phyloP scores from a whole-genome alignment of 306 rosid species.

The Gastrolobium villosum region DNA sequence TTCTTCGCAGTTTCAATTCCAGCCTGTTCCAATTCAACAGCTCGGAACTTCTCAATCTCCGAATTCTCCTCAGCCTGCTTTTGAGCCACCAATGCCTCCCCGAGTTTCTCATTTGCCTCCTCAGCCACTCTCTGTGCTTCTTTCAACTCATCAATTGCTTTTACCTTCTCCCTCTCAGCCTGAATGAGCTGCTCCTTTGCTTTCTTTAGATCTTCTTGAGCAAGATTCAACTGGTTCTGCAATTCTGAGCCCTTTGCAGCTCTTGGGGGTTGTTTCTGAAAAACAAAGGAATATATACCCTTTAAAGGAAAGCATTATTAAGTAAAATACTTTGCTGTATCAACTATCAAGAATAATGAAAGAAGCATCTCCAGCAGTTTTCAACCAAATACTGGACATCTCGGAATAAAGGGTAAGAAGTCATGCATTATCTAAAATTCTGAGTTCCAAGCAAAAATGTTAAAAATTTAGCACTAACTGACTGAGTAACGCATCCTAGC shows the following conservation, averaged over 20 bases:
- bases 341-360: slow-evolving; percentile 25
- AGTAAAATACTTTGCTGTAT: slow-evolving; percentile 9
- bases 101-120: slow-evolving; percentile 85
- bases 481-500: not conserved
- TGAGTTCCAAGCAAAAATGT: not conserved
- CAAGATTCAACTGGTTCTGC: slow-evolving; percentile 71
- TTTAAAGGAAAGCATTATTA: slow-evolving; percentile 18
- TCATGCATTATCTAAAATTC: slow-evolving; percentile 13
- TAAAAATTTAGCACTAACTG: slow-evolving; percentile 10
- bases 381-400: slow-evolving; percentile 32
- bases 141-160: slow-evolving; percentile 77
- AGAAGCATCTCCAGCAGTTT: slow-evolving; percentile 38
- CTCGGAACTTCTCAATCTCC: slow-evolving; percentile 92
- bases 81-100: slow-evolving; percentile 85
- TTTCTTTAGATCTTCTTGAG: slow-evolving; percentile 89
- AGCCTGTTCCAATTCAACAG: slow-evolving; percentile 94
- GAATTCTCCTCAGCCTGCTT: slow-evolving; percentile 85
- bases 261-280: slow-evolving; percentile 74
- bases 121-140: slow-evolving; percentile 77
- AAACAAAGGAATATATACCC: slow-evolving; percentile 7
- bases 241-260: slow-evolving; percentile 74
- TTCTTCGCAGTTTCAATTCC: slow-evolving; percentile 83
- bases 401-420: slow-evolving; percentile 12
- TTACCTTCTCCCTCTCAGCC: slow-evolving; percentile 81
- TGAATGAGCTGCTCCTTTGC: slow-evolving; percentile 79